Evolutionary conservation across 2,329 filamentous ascomycete genomes (phyloP), one percentile per base, ranked within the genome.

Genomic region (Paracoccidioides lutzii): DNA sequence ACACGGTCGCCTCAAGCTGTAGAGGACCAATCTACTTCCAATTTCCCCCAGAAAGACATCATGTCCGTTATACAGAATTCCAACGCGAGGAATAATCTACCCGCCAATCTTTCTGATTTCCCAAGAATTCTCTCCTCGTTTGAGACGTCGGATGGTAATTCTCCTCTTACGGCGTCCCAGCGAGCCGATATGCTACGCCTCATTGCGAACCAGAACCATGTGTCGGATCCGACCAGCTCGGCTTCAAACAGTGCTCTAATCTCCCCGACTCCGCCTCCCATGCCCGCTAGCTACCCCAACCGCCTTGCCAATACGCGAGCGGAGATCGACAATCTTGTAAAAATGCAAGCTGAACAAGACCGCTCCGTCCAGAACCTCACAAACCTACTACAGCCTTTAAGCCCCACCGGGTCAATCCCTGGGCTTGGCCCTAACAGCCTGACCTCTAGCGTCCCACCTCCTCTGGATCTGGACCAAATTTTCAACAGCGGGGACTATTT

Each of bases 341-440:
- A 84, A 45, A 76, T 95, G 64, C 88, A 94, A 66, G 81, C 82
- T 30, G 83, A 91, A 58, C 90, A 95, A 64, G 83, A 86, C 58
- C 79, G 79, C 50, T 85, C 87, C 51, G 85, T 96, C 1, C 81
- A 87, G 59, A 82, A 87, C 57, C 76, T 96, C 8, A 83, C 83
- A 53, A 83, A 81, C 55, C 74, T 89, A 14, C 78, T 96, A 6
- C 84, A 87, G 5, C 90, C 90, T 0, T 77, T 95, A 10, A 90
- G 85, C 64, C 90, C 90, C 0, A 87, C 82, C 0, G 89, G 88
- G 4, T 79, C 81, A 14, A 87, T 95, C 40, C 87, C 88, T 1
- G 87, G 87, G 4, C 69, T 93, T 4, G 64, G 59, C 32, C 48
- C 49, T 15, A 61, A 65, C 51, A 59, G 62, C 38, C 70, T 73